Percentiles rank a stretch among this genome's conserved stretches.
phyloP scores from a whole-genome alignment of 2,329 filamentous ascomycete genomes.

The Diplocarpon rosae region DNA sequence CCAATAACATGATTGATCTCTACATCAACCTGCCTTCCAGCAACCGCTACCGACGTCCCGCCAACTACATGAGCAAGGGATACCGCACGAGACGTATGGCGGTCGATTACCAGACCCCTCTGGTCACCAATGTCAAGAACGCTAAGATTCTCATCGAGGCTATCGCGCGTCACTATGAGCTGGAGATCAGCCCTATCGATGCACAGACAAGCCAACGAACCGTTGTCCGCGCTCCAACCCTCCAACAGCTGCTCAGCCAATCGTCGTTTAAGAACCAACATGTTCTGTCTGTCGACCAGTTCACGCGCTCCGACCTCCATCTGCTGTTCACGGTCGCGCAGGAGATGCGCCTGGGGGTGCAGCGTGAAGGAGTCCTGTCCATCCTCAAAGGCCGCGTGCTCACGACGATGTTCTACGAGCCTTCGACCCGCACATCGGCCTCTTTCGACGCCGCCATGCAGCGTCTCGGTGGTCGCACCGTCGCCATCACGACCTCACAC shows the following conservation, averaged over 20 bases:
- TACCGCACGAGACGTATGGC: conserved; percentile 97
- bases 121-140: conserved; percentile 99
- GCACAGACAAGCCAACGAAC: conserved; percentile 84
- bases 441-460: conserved; percentile 99
- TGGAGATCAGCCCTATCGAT: conserved; percentile 74
- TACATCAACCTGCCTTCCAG: conserved; percentile 99
- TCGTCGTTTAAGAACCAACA: conserved; percentile 86
- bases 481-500: conserved; percentile 69
- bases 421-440: conserved; percentile 85
- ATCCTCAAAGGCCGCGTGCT: conserved; percentile 78
- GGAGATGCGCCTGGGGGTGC: conserved; percentile 92
- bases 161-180: conserved; percentile 76
- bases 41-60: conserved; percentile 92
- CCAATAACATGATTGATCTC: conserved; percentile 94
- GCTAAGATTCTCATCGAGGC: conserved; percentile 95
- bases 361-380: conserved; percentile 81
- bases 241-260: conserved; percentile 63
- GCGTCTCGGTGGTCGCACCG: conserved; percentile 78
- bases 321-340: conserved; percentile 92
- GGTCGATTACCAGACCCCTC: conserved; percentile 84
- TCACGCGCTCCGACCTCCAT: conserved; percentile 78
- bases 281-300: conserved; percentile 85
- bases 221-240: conserved; percentile 49
- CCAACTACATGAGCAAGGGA: conserved; percentile 97
- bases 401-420: conserved; percentile 94